These are phyloP conservation scores for Phytopythium sindhum DNA, from an alignment of 352 stramenopile species.

Conservation along the genomic window DNA sequence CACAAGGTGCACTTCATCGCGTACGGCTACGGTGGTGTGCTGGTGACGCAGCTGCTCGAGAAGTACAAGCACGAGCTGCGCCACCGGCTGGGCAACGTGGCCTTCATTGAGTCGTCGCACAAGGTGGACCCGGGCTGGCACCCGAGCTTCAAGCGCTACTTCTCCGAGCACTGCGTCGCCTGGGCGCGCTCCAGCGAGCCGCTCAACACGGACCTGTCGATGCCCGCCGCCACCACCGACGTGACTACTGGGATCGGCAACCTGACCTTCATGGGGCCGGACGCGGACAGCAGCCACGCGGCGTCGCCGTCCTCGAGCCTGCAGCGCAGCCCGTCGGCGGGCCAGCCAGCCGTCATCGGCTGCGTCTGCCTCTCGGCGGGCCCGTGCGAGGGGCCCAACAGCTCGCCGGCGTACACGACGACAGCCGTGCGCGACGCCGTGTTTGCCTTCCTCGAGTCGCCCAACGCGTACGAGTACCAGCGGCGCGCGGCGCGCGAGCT, in stretches of 20 bases:
- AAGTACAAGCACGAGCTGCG: conserved; percentile 77
- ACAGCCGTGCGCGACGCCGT: conserved; percentile 70
- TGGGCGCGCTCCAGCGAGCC: conserved; percentile 69
- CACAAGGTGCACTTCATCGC: conserved; percentile 89
- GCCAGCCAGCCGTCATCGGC: conserved; percentile 47
- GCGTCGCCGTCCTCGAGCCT: conserved; percentile 22
- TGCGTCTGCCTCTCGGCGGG: conserved; percentile 80
- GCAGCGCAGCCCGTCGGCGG: conserved; percentile 29
- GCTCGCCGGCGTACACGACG: conserved; percentile 69
- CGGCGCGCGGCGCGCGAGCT: conserved; percentile 48
- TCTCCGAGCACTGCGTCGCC: conserved; percentile 77
- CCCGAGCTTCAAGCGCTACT: conserved; percentile 71
- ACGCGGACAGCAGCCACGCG: conserved; percentile 7
- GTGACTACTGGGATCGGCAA: conserved; percentile 7
- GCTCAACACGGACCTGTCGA: conserved; percentile 58
- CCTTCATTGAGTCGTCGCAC: conserved; percentile 86
- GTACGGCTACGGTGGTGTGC: conserved; percentile 78
- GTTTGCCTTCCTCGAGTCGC: conserved; percentile 76
- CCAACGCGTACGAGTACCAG: conserved; percentile 79
- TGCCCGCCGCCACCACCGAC: conserved; percentile 18
- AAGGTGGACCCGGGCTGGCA: conserved; percentile 74
- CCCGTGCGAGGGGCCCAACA: conserved; percentile 38
- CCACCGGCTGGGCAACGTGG: conserved; percentile 80
- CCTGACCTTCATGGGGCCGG: conserved; percentile 12
- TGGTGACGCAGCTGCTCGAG: conserved; percentile 80